Evolutionary conservation across 176 grass and related monocot genomes (phyloP), one percentile per base, ranked within the genome.

Genomic region (Hsuehochloa calcarea): DNA sequence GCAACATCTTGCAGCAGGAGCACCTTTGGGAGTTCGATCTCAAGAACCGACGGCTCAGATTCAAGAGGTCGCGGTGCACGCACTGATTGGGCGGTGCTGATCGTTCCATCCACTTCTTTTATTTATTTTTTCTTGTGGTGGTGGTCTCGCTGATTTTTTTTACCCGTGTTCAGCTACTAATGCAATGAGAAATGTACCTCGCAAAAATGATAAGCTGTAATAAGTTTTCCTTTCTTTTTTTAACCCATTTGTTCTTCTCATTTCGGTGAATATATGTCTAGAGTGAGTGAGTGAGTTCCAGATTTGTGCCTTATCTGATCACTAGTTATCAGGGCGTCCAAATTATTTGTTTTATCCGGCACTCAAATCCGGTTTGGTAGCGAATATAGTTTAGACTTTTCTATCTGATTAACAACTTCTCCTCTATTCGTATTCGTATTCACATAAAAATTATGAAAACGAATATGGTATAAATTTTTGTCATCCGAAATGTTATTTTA

Each of bases 21-120:
- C 97, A 99, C 90, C 84, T 94, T 0, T 99, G 97, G 97, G 97
- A 99, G 78, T 99, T 94, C 74, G 97, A 96, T 41, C 54, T 99
- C 62, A 91, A 71, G 35, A 89, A 94, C 70, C 88, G 81, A 79
- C 91, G 75, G 66, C 84, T 99, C 38, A 89, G 75, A 88, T 99
- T 99, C 40, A 77, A 77, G 82, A 64, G 81, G 13, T 94, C 91
- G 2, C 89, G 82, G 8, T 99, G 97, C 89, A 52, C 52, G 69
- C 85, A 84, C 65, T 91, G 85, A 91, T 80, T 40, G 3, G n/a
- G 3, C 8, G 46, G 13, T 1, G 20, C 27, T 5, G 25, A 13
- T 81, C 62, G 38, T 5, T 54, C 68, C 60, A 55, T 63, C 85
- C 80, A 63, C 62, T 75, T 69, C 34, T 75, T 71, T 43, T 34